phyloP scores from a whole-genome alignment of 345 rosid genomes.

The Xanthoceras sorbifolium region DNA sequence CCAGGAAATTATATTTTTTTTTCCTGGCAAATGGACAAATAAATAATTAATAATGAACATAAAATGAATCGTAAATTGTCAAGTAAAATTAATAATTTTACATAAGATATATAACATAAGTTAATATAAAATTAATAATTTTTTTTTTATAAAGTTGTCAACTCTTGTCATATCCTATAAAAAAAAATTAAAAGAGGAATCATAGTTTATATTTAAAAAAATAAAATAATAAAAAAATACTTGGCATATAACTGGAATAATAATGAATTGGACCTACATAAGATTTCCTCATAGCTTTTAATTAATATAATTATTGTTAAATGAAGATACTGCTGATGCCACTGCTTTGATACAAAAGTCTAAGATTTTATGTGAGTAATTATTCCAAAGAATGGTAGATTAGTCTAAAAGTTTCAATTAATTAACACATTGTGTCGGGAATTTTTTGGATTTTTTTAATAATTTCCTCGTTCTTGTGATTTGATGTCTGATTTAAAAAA shows the following conservation, averaged over 20 bases:
- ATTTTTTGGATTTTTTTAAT: not conserved
- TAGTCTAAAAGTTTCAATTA: not conserved
- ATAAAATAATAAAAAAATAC: not conserved
- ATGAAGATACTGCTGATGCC: conserved; percentile 21
- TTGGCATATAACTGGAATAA: conserved; percentile 25
- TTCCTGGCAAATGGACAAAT: too few relatives aligned
- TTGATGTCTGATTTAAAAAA: too few relatives aligned
- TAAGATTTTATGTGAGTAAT: not conserved
- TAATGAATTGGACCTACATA: conserved; percentile 12
- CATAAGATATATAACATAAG: not conserved
- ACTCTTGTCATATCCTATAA: not conserved
- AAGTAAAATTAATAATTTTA: not conserved
- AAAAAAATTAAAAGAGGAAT: not conserved
- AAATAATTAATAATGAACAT: too few relatives aligned
- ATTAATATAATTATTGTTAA: too few relatives aligned
- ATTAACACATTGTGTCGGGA: conserved; percentile 11
- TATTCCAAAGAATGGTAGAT: not conserved
- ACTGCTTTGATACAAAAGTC: not conserved
- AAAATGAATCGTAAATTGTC: too few relatives aligned
- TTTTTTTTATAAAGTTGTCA: not conserved
- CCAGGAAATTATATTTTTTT: too few relatives aligned
- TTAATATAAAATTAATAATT: not conserved
- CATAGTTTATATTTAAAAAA: conserved; percentile 3
- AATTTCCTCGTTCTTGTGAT: conserved; percentile 12
- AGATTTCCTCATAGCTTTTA: conserved; percentile 12